phyloP scores from a whole-genome alignment of 441 rosid genomes.

The Oxalis stricta region DNA sequence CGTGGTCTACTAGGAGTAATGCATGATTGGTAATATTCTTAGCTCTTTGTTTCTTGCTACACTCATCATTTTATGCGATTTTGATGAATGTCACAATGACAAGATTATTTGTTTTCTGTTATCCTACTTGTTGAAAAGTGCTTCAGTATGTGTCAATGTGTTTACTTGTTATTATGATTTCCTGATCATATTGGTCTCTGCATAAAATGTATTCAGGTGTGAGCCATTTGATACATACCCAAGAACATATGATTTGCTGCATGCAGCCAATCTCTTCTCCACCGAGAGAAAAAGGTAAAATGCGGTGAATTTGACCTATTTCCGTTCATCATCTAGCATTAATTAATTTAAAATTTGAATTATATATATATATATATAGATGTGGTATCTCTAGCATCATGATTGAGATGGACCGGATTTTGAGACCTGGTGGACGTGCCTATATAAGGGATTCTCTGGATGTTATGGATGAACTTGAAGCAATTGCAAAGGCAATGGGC shows the following conservation, averaged over 20 bases:
- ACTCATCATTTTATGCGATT: slow-evolving; percentile 1
- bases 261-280: slow-evolving; percentile 81
- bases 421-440: slow-evolving; percentile 89
- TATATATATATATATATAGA: slow-evolving; percentile 34
- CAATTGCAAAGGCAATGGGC: slow-evolving; percentile 64
- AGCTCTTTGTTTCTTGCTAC: background rate
- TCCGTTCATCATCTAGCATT: too few species aligned
- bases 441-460: slow-evolving; percentile 72
- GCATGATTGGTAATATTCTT: slow-evolving; percentile 80
- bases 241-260: slow-evolving; percentile 81
- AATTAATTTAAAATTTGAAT: background rate
- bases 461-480: slow-evolving; percentile 79
- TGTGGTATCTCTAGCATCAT: slow-evolving; percentile 78
- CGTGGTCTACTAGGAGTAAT: slow-evolving; percentile 89
- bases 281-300: slow-evolving; percentile 85
- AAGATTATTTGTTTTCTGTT: too few species aligned
- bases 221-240: slow-evolving; percentile 95
- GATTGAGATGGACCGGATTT: slow-evolving; percentile 98
- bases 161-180: background rate
- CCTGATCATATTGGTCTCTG: background rate
- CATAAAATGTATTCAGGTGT: slow-evolving; percentile 49
- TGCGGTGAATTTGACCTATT: too few species aligned
- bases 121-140: too few species aligned
- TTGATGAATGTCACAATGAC: too few species aligned
- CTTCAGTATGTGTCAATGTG: too few species aligned